Conservation (phyloP, 2,329 filamentous ascomycete species). For the Aspergillus pseudonomiae region DNA sequence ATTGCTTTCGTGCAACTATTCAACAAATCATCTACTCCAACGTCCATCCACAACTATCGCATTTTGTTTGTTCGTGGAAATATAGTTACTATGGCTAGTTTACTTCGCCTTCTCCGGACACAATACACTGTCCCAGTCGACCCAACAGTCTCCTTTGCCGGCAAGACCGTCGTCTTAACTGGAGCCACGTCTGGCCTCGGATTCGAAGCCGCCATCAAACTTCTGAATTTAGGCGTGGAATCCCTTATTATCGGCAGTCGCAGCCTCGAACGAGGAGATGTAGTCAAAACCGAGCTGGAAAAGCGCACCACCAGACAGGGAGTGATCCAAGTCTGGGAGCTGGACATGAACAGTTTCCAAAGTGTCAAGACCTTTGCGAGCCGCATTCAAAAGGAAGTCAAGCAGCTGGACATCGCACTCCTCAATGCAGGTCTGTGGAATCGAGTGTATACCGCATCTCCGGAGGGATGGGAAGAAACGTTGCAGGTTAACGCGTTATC, state of each 20-base stretch:
- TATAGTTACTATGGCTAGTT: conserved; percentile 27
- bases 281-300: conserved; percentile 45
- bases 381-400: conserved; percentile 39
- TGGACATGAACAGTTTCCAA: conserved; percentile 52
- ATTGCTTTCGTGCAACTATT: not conserved
- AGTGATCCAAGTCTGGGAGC: conserved; percentile 47
- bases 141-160: conserved; percentile 44
- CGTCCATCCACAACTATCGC: not conserved
- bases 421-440: conserved; percentile 51
- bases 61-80: not conserved
- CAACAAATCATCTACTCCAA: not conserved
- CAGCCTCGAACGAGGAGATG: conserved; percentile 45
- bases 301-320: conserved; percentile 32
- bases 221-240: conserved; percentile 46
- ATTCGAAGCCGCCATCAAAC: conserved; percentile 53
- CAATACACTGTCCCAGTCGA: conserved; percentile 41
- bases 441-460: conserved; percentile 37
- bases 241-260: conserved; percentile 53
- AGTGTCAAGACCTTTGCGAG: conserved; percentile 49
- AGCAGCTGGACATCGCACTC: conserved; percentile 48
- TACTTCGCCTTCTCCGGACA: conserved; percentile 34
- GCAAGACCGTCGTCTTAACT: conserved; percentile 53
- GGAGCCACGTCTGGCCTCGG: conserved; percentile 57
- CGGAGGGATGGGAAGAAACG: conserved; percentile 55
- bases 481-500: conserved; percentile 63